Conservation (phyloP, 352 stramenopile species). For the Peronospora farinosa region DNA sequence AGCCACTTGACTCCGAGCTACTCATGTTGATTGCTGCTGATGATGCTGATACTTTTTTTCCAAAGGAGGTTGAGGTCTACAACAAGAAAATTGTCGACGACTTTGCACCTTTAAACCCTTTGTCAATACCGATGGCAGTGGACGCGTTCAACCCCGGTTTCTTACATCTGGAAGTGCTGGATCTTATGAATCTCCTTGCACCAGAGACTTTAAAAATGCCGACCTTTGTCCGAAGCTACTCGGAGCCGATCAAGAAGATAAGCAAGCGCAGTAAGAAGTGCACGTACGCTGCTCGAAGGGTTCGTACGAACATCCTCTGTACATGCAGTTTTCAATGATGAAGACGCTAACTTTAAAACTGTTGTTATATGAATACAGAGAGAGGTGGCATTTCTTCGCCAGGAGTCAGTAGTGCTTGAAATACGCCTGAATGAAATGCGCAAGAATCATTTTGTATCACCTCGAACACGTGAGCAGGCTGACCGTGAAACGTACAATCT, state of each 20-base stretch:
- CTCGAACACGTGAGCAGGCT: constrained; percentile 16
- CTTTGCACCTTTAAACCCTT: constrained; percentile 31
- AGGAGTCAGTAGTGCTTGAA: constrained; percentile 33
- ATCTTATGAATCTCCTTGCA: constrained; percentile 34
- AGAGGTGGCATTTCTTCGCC: constrained; percentile 40
- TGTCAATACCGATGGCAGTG: constrained; percentile 31
- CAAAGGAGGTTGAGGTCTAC: constrained; percentile 9
- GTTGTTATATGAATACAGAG: constrained; percentile 20
- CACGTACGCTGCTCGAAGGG: constrained; percentile 50
- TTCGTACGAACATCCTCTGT: constrained; percentile 13
- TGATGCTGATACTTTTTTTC: constrained; percentile 11
- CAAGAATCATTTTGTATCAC: constrained; percentile 7
- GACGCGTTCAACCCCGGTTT: constrained; percentile 32
- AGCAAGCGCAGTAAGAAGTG: constrained; percentile 47
- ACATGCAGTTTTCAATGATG: background rate
- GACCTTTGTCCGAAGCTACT: constrained; percentile 19
- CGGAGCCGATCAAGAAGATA: constrained; percentile 27
- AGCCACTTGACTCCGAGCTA: constrained; percentile 33
- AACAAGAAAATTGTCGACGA: constrained; percentile 23
- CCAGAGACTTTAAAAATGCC: constrained; percentile 21
- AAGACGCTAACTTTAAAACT: constrained; percentile 9
- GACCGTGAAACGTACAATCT: constrained; percentile 28
- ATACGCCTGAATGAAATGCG: constrained; percentile 31
- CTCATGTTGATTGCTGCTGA: constrained; percentile 29
- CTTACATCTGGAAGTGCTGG: constrained; percentile 30